Base-by-base conservation (phyloP, 345 rosid species). In the Populus nigra region DNA sequence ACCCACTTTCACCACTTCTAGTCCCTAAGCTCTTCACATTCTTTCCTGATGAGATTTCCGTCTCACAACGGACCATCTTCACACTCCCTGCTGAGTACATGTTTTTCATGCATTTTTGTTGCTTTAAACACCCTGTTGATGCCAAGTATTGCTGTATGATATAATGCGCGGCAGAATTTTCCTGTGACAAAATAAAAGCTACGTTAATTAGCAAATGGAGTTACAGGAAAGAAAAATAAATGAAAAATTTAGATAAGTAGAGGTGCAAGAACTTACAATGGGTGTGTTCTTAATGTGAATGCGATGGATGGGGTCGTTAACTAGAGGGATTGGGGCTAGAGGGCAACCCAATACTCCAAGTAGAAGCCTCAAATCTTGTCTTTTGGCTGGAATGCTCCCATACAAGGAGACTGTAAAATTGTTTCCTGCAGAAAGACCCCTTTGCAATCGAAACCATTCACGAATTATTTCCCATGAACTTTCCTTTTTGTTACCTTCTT, bases 311-410 rank as follows among this genome's bases (percentile, higher is more conserved):
- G 82, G 86, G 45, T 83, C 79, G 59, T 78, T 73, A 36, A 79
- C 77, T 4, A 86, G 78, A 18, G 99, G 96, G 76, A 95, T 91
- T 1, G 99, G 99, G 57, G 99, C 97, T 41, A 95, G 86, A 8
- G 99, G 99, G 80, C 98, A 95, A 2, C 95, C 99, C 73, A 95
- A 82, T 33, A 95, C 97, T 8, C 98, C 93, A 29, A 93, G 95
- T 83, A 93, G 76, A 69, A 93, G 98, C 82, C 96, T 88, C 72
- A 90, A 79, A 77, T 93, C 99, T 73, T 90, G 97, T 36, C 84
- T 81, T 73, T 91, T 93, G 16, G 93, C 78, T 7, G 90, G 86
- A 5, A 67, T 68, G 70, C 69, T 76, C 22, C 80, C 86, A 74
- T 85, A 80, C 38, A 77, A 76, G 18, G 90, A 81, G 35, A 83